These are phyloP conservation scores for Radiomyces spectabilis DNA, from an alignment of 192 early-diverging fungal genomes.

Conservation along the genomic window DNA sequence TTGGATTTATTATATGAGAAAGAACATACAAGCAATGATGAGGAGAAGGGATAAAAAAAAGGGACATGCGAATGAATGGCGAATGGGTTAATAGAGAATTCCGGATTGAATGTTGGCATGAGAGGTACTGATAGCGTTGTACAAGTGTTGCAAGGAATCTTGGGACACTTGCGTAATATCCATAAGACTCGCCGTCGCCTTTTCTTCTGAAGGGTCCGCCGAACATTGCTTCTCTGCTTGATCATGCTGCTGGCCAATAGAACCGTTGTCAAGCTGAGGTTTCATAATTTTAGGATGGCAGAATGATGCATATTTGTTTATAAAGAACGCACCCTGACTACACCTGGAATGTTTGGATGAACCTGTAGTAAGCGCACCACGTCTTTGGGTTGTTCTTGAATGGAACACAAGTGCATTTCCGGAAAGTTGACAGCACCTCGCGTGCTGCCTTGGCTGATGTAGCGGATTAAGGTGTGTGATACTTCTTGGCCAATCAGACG, in stretches of 20 bases:
- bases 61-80: neutral
- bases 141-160: slow-evolving; percentile 59
- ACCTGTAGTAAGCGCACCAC: slow-evolving; percentile 84
- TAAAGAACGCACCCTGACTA: slow-evolving; percentile 66
- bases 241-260: slow-evolving; percentile 84
- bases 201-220: slow-evolving; percentile 89
- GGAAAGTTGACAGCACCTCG: slow-evolving; percentile 98
- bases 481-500: slow-evolving; percentile 96
- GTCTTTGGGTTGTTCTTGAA: slow-evolving; percentile 60
- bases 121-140: slow-evolving; percentile 54
- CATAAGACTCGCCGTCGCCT: slow-evolving; percentile 91
- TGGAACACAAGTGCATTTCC: slow-evolving; percentile 83
- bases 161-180: slow-evolving; percentile 77
- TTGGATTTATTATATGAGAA: too few relatives aligned
- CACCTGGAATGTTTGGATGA: slow-evolving; percentile 90
- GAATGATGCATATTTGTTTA: neutral
- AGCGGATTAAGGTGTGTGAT: slow-evolving; percentile 70
- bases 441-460: slow-evolving; percentile 87
- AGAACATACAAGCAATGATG: neutral
- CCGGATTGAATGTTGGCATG: slow-evolving; percentile 73
- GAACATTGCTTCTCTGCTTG: slow-evolving; percentile 99
- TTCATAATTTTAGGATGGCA: neutral
- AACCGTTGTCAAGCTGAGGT: slow-evolving; percentile 72
- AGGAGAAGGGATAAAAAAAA: neutral
- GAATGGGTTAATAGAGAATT: slow-evolving; percentile 57